Evolutionary conservation across 495 filamentous ascomycete species (phyloP).

Genomic region (Lindgomyces ingoldianus): DNA sequence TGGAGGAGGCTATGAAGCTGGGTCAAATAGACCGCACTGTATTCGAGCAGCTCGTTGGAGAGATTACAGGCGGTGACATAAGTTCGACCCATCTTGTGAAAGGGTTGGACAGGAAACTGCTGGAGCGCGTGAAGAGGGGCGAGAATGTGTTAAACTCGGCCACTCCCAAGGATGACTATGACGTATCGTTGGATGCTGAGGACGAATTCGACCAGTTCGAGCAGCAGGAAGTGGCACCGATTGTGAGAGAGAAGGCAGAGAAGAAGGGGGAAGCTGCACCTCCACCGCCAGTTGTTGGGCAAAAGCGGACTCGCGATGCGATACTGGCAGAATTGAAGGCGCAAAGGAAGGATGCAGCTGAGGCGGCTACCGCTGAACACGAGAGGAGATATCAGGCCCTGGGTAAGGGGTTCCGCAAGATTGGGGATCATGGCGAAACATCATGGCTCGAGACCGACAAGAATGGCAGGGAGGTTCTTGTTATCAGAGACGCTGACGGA

Average conservation of each 20-base stretch:
- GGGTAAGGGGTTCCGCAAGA: conserved; percentile 78
- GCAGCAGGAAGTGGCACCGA: conserved; percentile 59
- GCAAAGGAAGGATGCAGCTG: conserved; percentile 59
- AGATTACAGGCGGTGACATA: conserved; percentile 83
- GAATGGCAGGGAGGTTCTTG: conserved; percentile 77
- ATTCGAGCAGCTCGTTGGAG: conserved; percentile 68
- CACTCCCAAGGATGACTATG: conserved; percentile 9
- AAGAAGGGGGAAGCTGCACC: conserved; percentile 76
- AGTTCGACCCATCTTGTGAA: conserved; percentile 83
- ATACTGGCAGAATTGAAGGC: conserved; percentile 82
- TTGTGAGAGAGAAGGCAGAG: conserved; percentile 60
- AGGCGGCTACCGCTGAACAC: conserved; percentile 55
- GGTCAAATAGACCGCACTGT: conserved; percentile 74
- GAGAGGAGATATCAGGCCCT: conserved; percentile 59
- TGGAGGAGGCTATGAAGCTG: conserved; percentile 81
- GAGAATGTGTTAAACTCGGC: conserved; percentile 44
- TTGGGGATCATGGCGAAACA: conserved; percentile 64
- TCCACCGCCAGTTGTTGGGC: conserved; percentile 58
- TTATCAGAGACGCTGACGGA: conserved; percentile 83
- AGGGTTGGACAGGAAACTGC: conserved; percentile 80
- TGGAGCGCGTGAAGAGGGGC: conserved; percentile 64
- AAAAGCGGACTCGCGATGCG: conserved; percentile 76
- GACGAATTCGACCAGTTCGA: conserved; percentile 77
- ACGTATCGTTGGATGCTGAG: conserved; percentile 53
- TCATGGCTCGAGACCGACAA: conserved; percentile 75